Evolutionary conservation across 2,329 filamentous ascomycete genomes (phyloP).

Genomic region (Neonectria magnoliae): DNA sequence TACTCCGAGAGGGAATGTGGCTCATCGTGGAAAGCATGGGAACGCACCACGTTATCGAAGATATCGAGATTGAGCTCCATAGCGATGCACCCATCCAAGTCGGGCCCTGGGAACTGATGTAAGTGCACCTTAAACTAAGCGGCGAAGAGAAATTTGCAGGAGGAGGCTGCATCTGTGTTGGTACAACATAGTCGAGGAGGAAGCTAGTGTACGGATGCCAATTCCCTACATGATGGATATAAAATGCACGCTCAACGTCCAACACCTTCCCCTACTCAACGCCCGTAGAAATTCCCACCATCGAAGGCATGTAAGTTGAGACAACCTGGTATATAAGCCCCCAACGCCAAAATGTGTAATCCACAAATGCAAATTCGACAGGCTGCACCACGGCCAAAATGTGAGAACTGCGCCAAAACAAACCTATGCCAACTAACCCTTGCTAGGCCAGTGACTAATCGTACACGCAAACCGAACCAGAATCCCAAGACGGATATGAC

Average conservation of each 20-base stretch:
- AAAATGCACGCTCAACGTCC: slow-evolving; percentile 19
- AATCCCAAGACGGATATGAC: not conserved
- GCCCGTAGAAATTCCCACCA: slow-evolving; percentile 22
- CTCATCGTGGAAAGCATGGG: slow-evolving; percentile 84
- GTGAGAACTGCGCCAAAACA: not conserved
- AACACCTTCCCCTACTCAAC: slow-evolving; percentile 6
- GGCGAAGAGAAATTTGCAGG: no score
- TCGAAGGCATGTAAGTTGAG: slow-evolving; percentile 27
- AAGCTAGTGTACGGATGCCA: slow-evolving; percentile 2
- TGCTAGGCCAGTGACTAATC: not conserved
- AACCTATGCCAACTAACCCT: not conserved
- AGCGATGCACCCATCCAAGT: slow-evolving; percentile 59
- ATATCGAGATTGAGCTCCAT: slow-evolving; percentile 64
- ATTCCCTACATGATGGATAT: slow-evolving; percentile 10
- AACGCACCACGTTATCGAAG: slow-evolving; percentile 52
- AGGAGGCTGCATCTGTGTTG: not conserved
- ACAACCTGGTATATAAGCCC: slow-evolving; percentile 40
- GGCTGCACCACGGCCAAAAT: not conserved
- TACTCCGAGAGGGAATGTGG: slow-evolving; percentile 71
- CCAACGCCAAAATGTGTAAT: slow-evolving; percentile 36
- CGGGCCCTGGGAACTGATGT: slow-evolving; percentile 54
- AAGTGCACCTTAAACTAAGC: not conserved
- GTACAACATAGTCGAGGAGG: not conserved
- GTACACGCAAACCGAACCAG: not conserved
- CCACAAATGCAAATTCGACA: slow-evolving; percentile 17